Evolutionary conservation across 2,329 filamentous ascomycete genomes (phyloP).

Genomic region (Byssoonygena ceratinophila): DNA sequence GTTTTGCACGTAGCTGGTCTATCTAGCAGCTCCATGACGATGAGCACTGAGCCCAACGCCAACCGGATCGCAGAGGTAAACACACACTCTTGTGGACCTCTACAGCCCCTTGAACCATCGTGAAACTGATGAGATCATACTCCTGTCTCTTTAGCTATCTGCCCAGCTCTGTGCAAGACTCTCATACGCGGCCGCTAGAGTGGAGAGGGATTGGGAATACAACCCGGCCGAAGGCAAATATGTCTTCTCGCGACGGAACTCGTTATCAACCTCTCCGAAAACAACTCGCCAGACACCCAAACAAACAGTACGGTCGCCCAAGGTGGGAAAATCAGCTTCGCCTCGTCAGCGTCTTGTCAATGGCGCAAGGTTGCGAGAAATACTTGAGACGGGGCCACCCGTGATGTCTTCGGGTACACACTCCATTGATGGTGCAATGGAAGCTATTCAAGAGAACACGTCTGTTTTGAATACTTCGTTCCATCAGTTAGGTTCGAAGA

Average conservation of each 20-base stretch:
- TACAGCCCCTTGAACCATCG: background rate
- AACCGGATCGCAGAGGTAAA: constrained; percentile 70
- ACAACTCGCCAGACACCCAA: background rate
- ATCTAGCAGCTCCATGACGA: constrained; percentile 51
- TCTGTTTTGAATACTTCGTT: background rate
- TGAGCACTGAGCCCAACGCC: constrained; percentile 56
- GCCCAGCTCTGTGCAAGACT: constrained; percentile 71
- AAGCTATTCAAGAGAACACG: background rate
- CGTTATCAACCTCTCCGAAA: constrained; percentile 4
- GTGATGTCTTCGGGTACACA: constrained; percentile 41
- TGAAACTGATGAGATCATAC: background rate
- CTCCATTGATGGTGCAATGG: background rate
- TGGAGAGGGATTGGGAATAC: constrained; percentile 79
- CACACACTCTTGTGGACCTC: background rate
- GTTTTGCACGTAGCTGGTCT: background rate
- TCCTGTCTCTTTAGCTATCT: constrained; percentile 48
- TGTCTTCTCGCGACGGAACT: constrained; percentile 35
- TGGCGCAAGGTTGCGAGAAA: constrained; percentile 23
- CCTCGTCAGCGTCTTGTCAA: constrained; percentile 19
- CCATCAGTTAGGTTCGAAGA: background rate
- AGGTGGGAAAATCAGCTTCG: background rate
- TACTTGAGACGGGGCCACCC: background rate
- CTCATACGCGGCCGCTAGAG: constrained; percentile 88
- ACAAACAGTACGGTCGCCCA: background rate
- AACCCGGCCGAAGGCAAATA: constrained; percentile 62